A percentile compares a stretch with the other conserved stretches of the same genome.
These are phyloP conservation scores for Eutreptiella sp. DNA, from an alignment of 208 protist genomes.

Conservation along the genomic window DNA sequence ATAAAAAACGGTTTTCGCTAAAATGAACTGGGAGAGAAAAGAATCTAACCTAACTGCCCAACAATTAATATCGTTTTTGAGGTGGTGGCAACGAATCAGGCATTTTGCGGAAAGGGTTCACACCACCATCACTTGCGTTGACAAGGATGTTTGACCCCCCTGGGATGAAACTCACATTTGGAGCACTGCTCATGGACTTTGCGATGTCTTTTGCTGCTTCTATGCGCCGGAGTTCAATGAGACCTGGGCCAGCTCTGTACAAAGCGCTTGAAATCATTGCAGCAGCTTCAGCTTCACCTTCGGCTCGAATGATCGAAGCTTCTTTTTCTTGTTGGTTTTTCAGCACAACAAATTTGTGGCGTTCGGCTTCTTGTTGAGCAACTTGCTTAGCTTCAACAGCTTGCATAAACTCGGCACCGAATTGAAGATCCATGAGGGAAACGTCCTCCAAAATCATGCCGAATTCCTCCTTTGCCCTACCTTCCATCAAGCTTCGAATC, in stretches of 20 bases:
- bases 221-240: constrained; percentile 88
- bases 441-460: constrained; percentile 93
- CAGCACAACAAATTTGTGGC: constrained; percentile 86
- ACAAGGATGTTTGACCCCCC: too few species aligned
- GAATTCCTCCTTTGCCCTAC: constrained; percentile 90
- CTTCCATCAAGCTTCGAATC: constrained; percentile 81
- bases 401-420: constrained; percentile 87
- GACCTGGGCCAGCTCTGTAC: constrained; percentile 55
- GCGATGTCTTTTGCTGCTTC: constrained; percentile 92
- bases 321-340: constrained; percentile 86
- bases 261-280: constrained; percentile 80
- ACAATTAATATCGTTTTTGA: too few species aligned
- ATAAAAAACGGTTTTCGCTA: too few species aligned
- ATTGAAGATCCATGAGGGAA: constrained; percentile 92
- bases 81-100: too few species aligned
- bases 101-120: too few species aligned
- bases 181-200: constrained; percentile 61
- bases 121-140: too few species aligned
- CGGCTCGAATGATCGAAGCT: constrained; percentile 82
- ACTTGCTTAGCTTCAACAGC: constrained; percentile 94
- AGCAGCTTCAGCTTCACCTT: constrained; percentile 87
- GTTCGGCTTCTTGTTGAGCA: constrained; percentile 93
- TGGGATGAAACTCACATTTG: constrained; percentile 76
- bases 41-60: too few species aligned
- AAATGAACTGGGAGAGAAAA: too few species aligned